Evolutionary conservation across 2,329 filamentous ascomycete genomes (phyloP), one percentile per base, ranked within the genome.

Genomic region (Cadophora luteo-olivacea): DNA sequence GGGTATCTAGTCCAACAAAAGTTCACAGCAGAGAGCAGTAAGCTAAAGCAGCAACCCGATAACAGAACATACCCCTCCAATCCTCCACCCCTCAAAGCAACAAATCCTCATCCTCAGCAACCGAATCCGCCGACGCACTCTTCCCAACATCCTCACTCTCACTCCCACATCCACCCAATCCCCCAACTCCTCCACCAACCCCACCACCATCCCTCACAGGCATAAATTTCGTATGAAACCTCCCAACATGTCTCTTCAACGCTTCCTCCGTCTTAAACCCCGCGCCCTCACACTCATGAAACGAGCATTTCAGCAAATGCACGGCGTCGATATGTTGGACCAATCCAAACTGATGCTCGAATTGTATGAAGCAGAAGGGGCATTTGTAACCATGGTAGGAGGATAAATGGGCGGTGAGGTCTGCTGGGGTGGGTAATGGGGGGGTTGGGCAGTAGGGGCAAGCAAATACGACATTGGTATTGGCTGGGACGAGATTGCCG

Each of bases 161-260:
- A n/a, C n/a, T n/a, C n/a, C n/a, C n/a, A 16, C 25, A 32, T 19
- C n/a, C n/a, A n/a, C 25, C 33, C 51, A 19, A 54, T 32, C 51
- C 51, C 12, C 49, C 49, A 24, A 25, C 16, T 25, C 14, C 49
- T 29, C 25, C 51, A 32, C 51, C 25, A 54, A 19, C 19, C 19
- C 7, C 41, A 45, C 41, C 41, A 45, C 14, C 14, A 9, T n/a
- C 4, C 16, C 32, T 12, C 32, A 52, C 49, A 52, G 49, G 22
- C 49, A 32, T 14, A 32, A 54, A 54, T 4, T 25, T 54, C 25
- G 51, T 54, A 54, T 54, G 51, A 19, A 54, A 54, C 25, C 51
- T 54, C 25, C 25, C 51, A 11, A 54, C 25, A 54, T 54, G 51
- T 54, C 25, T 54, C 51, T 54, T 54, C 51, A 54, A 25, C 24